Conservation (phyloP, 1,139 yeast species). For the Taphrina sp. region DNA sequence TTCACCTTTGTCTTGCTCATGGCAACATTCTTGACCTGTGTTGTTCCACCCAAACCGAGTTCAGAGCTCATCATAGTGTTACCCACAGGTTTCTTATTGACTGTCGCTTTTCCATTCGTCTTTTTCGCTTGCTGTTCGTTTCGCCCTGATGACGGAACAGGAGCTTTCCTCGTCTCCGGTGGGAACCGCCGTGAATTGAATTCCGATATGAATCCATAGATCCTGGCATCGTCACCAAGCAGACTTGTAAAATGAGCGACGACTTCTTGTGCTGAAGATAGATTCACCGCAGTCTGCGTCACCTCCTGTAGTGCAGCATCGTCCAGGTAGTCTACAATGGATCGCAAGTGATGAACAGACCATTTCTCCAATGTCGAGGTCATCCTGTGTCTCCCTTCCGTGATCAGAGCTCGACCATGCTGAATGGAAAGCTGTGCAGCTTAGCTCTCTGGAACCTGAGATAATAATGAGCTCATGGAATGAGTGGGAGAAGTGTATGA, state of each 20-base stretch:
- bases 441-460: no score
- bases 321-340: constrained; percentile 22
- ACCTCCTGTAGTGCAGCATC: constrained; percentile 8
- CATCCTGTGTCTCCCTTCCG: background rate
- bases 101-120: background rate
- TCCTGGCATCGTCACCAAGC: constrained; percentile 16
- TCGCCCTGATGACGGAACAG: constrained; percentile 23
- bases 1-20: constrained; percentile 44
- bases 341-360: constrained; percentile 17
- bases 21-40: background rate
- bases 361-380: constrained; percentile 16
- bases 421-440: no score
- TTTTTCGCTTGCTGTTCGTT: constrained; percentile 7
- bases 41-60: background rate
- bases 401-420: no score
- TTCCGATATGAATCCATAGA: constrained; percentile 10
- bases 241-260: constrained; percentile 12
- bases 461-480: no score
- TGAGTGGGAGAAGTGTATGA: no score
- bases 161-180: constrained; percentile 5
- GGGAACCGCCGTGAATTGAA: constrained; percentile 26
- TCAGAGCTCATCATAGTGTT: constrained; percentile 33
- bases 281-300: background rate
- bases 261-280: constrained; percentile 15
- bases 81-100: constrained; percentile 11